These are phyloP conservation scores for Phytophthora europaea DNA, from an alignment of 352 stramenopile species.

Conservation along the genomic window DNA sequence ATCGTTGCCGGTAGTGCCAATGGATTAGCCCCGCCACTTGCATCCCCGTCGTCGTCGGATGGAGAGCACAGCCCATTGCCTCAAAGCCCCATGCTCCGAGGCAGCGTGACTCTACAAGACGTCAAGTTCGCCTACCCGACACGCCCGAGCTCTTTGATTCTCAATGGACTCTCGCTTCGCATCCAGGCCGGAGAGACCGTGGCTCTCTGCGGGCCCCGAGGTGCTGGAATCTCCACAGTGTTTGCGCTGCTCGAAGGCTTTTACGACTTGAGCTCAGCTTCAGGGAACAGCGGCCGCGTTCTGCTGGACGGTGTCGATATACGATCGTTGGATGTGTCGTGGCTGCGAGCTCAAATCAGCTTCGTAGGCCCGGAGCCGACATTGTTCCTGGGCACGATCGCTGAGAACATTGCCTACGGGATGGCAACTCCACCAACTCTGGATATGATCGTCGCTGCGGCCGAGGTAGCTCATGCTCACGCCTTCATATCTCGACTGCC, in stretches of 20 bases:
- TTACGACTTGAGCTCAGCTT: constrained; percentile 58
- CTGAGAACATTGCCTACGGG: constrained; percentile 75
- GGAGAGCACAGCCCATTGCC: constrained; percentile 18
- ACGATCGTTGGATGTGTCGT: constrained; percentile 70
- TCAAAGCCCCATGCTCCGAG: constrained; percentile 33
- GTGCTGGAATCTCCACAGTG: constrained; percentile 62
- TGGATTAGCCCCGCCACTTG: constrained; percentile 15
- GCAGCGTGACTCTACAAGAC: constrained; percentile 49
- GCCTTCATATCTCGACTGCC: constrained; percentile 93
- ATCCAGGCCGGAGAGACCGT: constrained; percentile 45
- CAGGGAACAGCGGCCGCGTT: constrained; percentile 51
- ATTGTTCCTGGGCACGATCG: constrained; percentile 70
- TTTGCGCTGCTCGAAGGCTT: constrained; percentile 73
- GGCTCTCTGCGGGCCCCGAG: constrained; percentile 43
- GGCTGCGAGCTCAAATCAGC: constrained; percentile 67
- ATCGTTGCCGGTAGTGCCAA: constrained; percentile 12
- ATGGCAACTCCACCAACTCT: constrained; percentile 50
- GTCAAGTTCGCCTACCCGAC: constrained; percentile 58
- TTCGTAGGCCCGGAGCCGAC: constrained; percentile 65
- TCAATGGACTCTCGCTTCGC: constrained; percentile 31
- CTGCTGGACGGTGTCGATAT: constrained; percentile 84
- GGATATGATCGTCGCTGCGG: constrained; percentile 89
- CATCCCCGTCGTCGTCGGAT: constrained; percentile 24
- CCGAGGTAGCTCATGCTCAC: constrained; percentile 93
- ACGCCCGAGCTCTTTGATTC: constrained; percentile 24